Evolutionary conservation across 2,329 filamentous ascomycete genomes (phyloP).

Genomic region (Raffaelea arxii): DNA sequence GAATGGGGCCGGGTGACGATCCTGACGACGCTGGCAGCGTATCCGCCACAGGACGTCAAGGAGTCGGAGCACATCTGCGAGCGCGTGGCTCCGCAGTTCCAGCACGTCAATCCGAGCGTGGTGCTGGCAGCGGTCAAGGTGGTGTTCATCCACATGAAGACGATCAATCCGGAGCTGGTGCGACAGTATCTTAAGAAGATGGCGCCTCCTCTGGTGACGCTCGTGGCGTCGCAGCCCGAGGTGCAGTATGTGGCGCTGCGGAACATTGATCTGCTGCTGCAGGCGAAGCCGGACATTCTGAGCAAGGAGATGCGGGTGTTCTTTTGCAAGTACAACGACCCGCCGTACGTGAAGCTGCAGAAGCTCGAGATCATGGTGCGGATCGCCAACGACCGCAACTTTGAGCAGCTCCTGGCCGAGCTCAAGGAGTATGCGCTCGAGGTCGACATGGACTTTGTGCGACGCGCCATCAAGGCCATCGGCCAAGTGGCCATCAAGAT

Average conservation of each 20-base stretch:
- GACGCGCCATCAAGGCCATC: slow-evolving; percentile 88
- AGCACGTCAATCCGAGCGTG: slow-evolving; percentile 95
- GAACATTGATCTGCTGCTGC: slow-evolving; percentile 91
- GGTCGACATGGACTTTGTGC: slow-evolving; percentile 98
- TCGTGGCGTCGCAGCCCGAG: slow-evolving; percentile 90
- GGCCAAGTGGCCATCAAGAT: slow-evolving; percentile 99
- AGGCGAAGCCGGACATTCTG: slow-evolving; percentile 92
- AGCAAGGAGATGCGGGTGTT: slow-evolving; percentile 97
- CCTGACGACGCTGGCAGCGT: slow-evolving; percentile 78
- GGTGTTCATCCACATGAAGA: slow-evolving; percentile 92
- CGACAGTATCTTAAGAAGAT: slow-evolving; percentile 95
- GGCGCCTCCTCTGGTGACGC: slow-evolving; percentile 90
- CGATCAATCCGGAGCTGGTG: slow-evolving; percentile 66
- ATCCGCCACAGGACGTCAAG: slow-evolving; percentile 77
- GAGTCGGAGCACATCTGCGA: slow-evolving; percentile 98
- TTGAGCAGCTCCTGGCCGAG: slow-evolving; percentile 87
- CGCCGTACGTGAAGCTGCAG: slow-evolving; percentile 92
- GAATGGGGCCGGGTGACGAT: slow-evolving; percentile 98
- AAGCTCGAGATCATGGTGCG: slow-evolving; percentile 99
- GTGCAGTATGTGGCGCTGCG: slow-evolving; percentile 95
- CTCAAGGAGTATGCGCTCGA: slow-evolving; percentile 96
- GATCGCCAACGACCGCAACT: slow-evolving; percentile 95
- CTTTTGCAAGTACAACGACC: slow-evolving; percentile 99
- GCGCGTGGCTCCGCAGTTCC: slow-evolving; percentile 89
- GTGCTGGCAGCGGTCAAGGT: slow-evolving; percentile 96